Conservation (phyloP, 371 early-diverging fungal genomes). For the Mucor racemosus region DNA sequence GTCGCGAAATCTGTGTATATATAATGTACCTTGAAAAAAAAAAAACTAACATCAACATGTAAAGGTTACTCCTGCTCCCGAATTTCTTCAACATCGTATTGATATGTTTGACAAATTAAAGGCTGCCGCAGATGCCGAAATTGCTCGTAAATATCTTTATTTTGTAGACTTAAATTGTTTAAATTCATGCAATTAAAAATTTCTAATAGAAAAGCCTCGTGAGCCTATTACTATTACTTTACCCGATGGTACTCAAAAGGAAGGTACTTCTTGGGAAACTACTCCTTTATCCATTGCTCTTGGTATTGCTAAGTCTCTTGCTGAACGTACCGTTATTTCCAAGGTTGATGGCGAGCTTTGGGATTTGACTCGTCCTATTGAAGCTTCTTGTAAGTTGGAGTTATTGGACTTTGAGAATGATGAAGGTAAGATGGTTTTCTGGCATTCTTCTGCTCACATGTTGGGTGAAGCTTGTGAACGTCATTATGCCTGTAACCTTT, state of each 20-base stretch:
- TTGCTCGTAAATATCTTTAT: conserved; percentile 67
- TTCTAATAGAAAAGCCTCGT: conserved; percentile 74
- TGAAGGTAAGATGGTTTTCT: conserved; percentile 97
- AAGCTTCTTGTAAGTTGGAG: conserved; percentile 82
- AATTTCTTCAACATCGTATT: conserved; percentile 88
- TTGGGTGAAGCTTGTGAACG: conserved; percentile 98
- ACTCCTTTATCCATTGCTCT: conserved; percentile 95
- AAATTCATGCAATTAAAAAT: neutral
- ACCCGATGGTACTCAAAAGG: conserved; percentile 85
- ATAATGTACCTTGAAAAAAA: neutral
- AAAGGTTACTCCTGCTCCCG: conserved; percentile 74
- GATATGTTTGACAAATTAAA: conserved; percentile 90
- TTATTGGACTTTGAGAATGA: conserved; percentile 95
- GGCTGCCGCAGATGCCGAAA: conserved; percentile 75
- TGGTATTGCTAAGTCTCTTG: conserved; percentile 85
- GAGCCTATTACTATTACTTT: conserved; percentile 88
- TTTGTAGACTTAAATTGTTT: neutral
- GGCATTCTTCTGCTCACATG: conserved; percentile 99
- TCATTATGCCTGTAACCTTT: conserved; percentile 96
- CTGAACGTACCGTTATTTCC: conserved; percentile 92
- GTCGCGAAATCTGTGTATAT: neutral
- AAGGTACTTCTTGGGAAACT: conserved; percentile 95
- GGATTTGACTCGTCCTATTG: conserved; percentile 93
- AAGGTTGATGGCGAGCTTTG: conserved; percentile 95
- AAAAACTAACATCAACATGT: neutral